phyloP scores from a whole-genome alignment of 805 yeast genomes.

The Saccharomycopsis fibuligera region DNA sequence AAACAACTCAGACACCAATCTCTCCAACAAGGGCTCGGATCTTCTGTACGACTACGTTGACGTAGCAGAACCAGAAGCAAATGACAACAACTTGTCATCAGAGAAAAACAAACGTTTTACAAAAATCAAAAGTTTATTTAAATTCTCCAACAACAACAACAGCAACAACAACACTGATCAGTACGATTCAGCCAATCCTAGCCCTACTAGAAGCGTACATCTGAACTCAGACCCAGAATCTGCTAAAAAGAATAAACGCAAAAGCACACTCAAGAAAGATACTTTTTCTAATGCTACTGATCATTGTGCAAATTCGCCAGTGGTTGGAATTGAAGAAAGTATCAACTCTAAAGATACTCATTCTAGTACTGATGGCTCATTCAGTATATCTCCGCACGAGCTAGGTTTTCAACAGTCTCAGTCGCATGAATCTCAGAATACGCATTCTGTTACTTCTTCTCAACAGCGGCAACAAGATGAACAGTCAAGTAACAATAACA shows the following conservation, averaged over 20 bases:
- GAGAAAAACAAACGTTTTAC: conserved; percentile 26
- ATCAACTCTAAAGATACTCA: too few species aligned
- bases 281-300: too few species aligned
- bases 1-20: background rate
- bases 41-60: conserved; percentile 1
- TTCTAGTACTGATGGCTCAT: conserved; percentile 6
- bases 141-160: conserved; percentile 22
- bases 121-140: conserved; percentile 30
- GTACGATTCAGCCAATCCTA: background rate
- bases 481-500: conserved; percentile 4
- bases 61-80: background rate
- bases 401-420: conserved; percentile 19
- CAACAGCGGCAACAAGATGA: conserved; percentile 13
- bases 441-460: conserved; percentile 19
- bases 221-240: background rate
- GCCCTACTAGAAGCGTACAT: conserved; percentile 10
- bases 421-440: conserved; percentile 1
- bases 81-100: background rate
- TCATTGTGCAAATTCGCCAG: too few species aligned
- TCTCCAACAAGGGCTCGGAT: background rate
- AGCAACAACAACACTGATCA: background rate
- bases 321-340: conserved; percentile 15
- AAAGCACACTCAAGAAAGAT: background rate
- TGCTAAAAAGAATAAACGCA: background rate
- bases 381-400: conserved; percentile 6